Base-by-base conservation (phyloP, 108 stramenopile species). In the Craspedostauros australis region DNA sequence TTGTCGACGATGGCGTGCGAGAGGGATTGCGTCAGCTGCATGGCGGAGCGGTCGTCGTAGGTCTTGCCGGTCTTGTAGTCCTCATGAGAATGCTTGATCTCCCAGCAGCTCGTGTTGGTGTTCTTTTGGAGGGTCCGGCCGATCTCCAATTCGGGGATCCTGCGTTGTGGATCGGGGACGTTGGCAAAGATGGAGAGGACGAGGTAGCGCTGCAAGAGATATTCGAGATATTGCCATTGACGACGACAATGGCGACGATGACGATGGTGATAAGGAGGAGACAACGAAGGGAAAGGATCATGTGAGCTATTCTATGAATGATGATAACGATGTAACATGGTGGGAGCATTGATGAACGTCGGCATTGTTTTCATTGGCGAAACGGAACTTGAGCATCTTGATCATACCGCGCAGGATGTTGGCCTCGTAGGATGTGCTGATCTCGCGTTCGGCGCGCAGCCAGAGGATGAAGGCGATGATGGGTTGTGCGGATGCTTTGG, bases 51-150 rank as follows among this genome's bases (percentile, higher is more conserved):
- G 55, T 91, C 86, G 50, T 86, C 90, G 45, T 91, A 91, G 14
- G 76, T 65, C 27, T 75, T 72, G 7, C 90, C 90, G 1, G 90
- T 91, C 50, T 91, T 91, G 69, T 91, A 91, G 50, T 85, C 77
- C 4, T 81, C 80, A 2, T 79, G 80, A 5, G 73, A 80, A 53
- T 91, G 90, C 30, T 81, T 77, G 41, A 91, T 71, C 0, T 50
- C 38, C 83, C 83, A 91, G 25, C 49, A 53, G 4, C 52, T 45
- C 1, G 39, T 53, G n/a, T 57, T 45, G 8, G 42, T 41, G n/a
- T 65, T 68, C 25, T 70, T 69, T 9, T 81, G 36, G 41, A 91
- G 71, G 21, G 79, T 80, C 40, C 67, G 57, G 19, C 80, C 86
- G 6, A 91, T 50, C 42, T 86, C 86, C 40, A 91, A 48, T 52